Base-by-base conservation (phyloP, 139 green algal genomes). In the Tetraselmis striata region DNA sequence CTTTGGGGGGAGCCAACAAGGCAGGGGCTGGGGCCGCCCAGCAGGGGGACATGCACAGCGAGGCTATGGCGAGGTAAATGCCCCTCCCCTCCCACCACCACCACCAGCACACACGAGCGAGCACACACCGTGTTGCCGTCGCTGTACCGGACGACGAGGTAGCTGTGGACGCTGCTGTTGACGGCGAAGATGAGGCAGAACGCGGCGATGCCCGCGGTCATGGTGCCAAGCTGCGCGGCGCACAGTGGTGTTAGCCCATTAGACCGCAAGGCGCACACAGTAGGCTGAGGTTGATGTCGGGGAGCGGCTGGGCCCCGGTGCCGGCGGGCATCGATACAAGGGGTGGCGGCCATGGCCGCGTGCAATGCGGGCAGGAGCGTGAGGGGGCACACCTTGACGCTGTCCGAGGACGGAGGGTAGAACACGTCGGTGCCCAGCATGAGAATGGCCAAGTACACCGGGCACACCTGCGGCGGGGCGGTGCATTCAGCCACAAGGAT, bases 181-280 rank as follows among this genome's bases (percentile, higher is more conserved):
- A 97, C 85, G 1, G 94, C 94, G 85, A 97, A 97, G 1, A 97
- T 30, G 23, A 97, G 26, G 82, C 93, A 95, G 81, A 95, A 97
- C 27, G 85, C 18, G 28, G 89, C 90, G 30, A 96, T 82, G 0
- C 86, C 75, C 22, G 28, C 75, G 27, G 75, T 29, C 75, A 30
- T 32, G 75, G 75, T 29, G 5, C 28, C 74, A 77, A 30, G 74
- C 74, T 77, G 74, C 5, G 25, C 23, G 74, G 75, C n/a, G 77
- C 77, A 80, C 77, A 32, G 77, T 23, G 75, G 75, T n/a, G n/a
- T n/a, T n/a, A n/a, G n/a, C n/a, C n/a, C n/a, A n/a, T n/a, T n/a
- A n/a, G n/a, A n/a, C n/a, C n/a, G n/a, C n/a, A n/a, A n/a, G n/a
- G n/a, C n/a, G n/a, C n/a, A n/a, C n/a, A n/a, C n/a, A n/a, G n/a